These are phyloP conservation scores for Xylaria venustula DNA, from an alignment of 495 filamentous ascomycete species.

Conservation along the genomic window DNA sequence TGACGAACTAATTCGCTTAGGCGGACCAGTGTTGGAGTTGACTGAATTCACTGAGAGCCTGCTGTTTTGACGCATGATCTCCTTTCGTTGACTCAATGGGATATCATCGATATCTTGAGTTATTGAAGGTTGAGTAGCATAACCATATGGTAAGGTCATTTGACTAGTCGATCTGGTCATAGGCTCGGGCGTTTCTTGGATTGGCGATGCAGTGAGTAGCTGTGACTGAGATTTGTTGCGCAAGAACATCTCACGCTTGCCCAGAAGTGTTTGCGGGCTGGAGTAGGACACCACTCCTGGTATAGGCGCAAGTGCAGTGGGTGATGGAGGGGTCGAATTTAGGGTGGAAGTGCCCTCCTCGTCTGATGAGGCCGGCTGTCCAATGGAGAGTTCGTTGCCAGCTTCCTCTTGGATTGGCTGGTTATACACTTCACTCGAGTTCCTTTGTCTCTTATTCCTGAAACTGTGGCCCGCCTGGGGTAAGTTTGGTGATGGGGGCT, in stretches of 20 bases:
- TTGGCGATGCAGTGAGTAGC: slow-evolving; percentile 19
- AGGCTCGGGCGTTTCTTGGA: slow-evolving; percentile 19
- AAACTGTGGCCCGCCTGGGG: slow-evolving; percentile 18
- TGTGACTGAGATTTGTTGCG: slow-evolving; percentile 48
- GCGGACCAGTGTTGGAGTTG: slow-evolving; percentile 14
- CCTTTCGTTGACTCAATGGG: slow-evolving; percentile 67
- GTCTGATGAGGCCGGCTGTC: slow-evolving; percentile 18
- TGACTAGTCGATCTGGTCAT: slow-evolving; percentile 30
- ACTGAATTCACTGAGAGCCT: slow-evolving; percentile 20
- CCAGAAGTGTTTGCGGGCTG: slow-evolving; percentile 56
- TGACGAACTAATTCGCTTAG: slow-evolving; percentile 2
- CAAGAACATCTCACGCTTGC: slow-evolving; percentile 59
- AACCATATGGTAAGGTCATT: slow-evolving; percentile 32
- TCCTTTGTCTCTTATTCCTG: slow-evolving; percentile 19
- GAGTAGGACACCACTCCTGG: slow-evolving; percentile 36
- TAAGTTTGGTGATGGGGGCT: slow-evolving; percentile 8
- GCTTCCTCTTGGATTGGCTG: slow-evolving; percentile 43
- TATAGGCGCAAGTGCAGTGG: slow-evolving; percentile 22
- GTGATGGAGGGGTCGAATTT: slow-evolving; percentile 16
- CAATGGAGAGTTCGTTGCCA: slow-evolving; percentile 19
- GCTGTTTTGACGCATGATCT: slow-evolving; percentile 50
- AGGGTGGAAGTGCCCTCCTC: slow-evolving; percentile 6
- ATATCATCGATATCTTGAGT: slow-evolving; percentile 59
- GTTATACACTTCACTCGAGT: slow-evolving; percentile 28
- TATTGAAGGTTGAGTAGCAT: slow-evolving; percentile 18